Evolutionary conservation across 2,329 filamentous ascomycete genomes (phyloP).

Genomic region (Trichoderma semiorbis): DNA sequence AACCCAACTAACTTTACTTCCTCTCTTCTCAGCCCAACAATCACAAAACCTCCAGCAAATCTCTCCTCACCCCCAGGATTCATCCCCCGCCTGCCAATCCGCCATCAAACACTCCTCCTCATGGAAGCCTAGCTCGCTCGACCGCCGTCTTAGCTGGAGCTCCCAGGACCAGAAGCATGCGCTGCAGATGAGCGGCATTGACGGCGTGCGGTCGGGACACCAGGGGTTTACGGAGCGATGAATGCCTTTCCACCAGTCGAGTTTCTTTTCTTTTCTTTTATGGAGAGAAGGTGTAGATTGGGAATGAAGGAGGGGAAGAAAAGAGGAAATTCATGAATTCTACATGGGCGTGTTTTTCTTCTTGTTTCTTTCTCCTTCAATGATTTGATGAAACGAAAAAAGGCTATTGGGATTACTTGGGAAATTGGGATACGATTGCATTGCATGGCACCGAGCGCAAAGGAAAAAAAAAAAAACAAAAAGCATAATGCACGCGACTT

Average conservation of each 20-base stretch:
- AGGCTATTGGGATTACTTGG: not conserved
- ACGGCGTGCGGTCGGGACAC: constrained; percentile 33
- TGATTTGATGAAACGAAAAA: not conserved
- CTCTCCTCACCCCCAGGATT: not conserved
- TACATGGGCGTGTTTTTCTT: not conserved
- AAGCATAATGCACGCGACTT: not conserved
- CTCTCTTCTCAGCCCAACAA: not conserved
- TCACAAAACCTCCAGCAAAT: not conserved
- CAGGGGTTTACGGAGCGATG: constrained; percentile 41
- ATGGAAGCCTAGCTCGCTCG: constrained; percentile 45
- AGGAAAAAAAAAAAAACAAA: not conserved
- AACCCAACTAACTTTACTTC: not conserved
- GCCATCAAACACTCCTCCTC: constrained; percentile 31
- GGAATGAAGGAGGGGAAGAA: not conserved
- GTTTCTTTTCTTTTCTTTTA: not conserved
- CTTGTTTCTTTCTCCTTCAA: not conserved
- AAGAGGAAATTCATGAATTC: not conserved
- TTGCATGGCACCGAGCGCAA: not conserved
- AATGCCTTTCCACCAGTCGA: not conserved
- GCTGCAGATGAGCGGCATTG: constrained; percentile 46
- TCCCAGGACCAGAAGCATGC: constrained; percentile 52
- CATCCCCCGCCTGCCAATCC: constrained; percentile 18
- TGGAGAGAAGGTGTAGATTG: not conserved
- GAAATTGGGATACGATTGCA: not conserved
- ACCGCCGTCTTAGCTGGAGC: constrained; percentile 51